These are phyloP conservation scores for Aphanoascus verrucosus DNA, from an alignment of 2,329 filamentous ascomycete genomes.

Conservation along the genomic window DNA sequence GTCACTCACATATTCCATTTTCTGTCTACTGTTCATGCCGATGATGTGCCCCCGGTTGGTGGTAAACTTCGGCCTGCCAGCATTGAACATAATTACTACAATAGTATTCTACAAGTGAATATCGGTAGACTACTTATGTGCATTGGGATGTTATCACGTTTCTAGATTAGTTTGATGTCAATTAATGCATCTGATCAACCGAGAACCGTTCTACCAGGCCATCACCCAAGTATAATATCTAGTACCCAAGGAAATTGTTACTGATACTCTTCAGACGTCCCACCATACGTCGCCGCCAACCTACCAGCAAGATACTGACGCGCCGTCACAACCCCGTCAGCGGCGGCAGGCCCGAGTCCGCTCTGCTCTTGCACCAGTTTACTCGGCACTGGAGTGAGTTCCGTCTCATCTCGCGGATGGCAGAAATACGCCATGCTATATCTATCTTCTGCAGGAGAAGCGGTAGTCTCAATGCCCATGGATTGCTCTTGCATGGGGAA, in stretches of 20 bases:
- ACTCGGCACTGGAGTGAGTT: conserved; percentile 47
- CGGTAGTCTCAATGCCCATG: not conserved
- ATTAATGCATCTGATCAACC: not conserved
- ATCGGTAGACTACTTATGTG: not conserved
- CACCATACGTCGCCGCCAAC: conserved; percentile 47
- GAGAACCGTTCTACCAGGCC: not conserved
- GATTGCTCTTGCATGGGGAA: conserved; percentile 44
- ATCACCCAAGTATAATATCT: no score
- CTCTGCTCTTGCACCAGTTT: conserved; percentile 36
- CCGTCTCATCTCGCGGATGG: conserved; percentile 47
- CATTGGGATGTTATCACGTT: not conserved
- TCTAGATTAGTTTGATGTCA: not conserved
- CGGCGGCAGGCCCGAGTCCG: conserved; percentile 30
- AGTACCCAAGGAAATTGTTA: not conserved
- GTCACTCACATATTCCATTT: conserved; percentile 2
- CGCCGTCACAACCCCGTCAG: conserved; percentile 45
- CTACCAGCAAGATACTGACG: conserved; percentile 48
- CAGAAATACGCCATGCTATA: conserved; percentile 55
- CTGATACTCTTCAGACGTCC: conserved; percentile 6
- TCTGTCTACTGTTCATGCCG: not conserved
- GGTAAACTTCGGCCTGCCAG: not conserved
- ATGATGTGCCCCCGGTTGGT: not conserved
- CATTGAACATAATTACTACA: conserved; percentile 2
- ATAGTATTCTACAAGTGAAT: conserved; percentile 1
- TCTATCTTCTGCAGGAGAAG: conserved; percentile 29